These are phyloP conservation scores for Aspergillus nidulans DNA, from an alignment of 495 filamentous ascomycete species.

Conservation along the genomic window DNA sequence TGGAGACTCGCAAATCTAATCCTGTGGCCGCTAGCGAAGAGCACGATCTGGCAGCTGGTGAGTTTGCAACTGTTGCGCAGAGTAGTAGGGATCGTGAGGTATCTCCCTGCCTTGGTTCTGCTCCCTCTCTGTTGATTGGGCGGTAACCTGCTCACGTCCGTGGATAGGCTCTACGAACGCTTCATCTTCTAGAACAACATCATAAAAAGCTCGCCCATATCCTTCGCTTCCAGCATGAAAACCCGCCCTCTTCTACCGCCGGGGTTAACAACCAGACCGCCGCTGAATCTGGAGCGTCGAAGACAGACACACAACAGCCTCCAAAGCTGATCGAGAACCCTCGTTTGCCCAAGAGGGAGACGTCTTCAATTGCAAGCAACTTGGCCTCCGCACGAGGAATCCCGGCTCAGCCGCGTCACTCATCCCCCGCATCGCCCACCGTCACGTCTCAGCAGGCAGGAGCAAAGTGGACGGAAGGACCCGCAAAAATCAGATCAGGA, in stretches of 20 bases:
- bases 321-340: slow-evolving; percentile 37
- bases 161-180: slow-evolving; percentile 66
- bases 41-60: slow-evolving; percentile 82
- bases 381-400: slow-evolving; percentile 86
- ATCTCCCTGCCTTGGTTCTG: slow-evolving; percentile 3
- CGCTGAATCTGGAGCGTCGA: slow-evolving; percentile 22
- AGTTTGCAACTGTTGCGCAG: slow-evolving; percentile 79
- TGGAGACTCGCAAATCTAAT: slow-evolving; percentile 68
- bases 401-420: slow-evolving; percentile 59
- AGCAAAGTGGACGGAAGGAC: slow-evolving; percentile 60
- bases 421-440: slow-evolving; percentile 59
- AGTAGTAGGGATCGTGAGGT: slow-evolving; percentile 73
- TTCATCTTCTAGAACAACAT: slow-evolving; percentile 80
- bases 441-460: slow-evolving; percentile 71
- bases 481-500: slow-evolving; percentile 41
- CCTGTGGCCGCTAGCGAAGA: slow-evolving; percentile 77
- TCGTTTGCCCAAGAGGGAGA: slow-evolving; percentile 57
- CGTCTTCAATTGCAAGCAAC: slow-evolving; percentile 87
- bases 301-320: slow-evolving; percentile 32
- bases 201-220: slow-evolving; percentile 75
- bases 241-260: slow-evolving; percentile 35
- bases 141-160: neutral
- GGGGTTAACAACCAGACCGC: slow-evolving; percentile 13
- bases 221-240: slow-evolving; percentile 64
- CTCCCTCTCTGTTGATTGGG: neutral